Conservation (phyloP, 2,329 filamentous ascomycete genomes). For the Penicillium occitanis region DNA sequence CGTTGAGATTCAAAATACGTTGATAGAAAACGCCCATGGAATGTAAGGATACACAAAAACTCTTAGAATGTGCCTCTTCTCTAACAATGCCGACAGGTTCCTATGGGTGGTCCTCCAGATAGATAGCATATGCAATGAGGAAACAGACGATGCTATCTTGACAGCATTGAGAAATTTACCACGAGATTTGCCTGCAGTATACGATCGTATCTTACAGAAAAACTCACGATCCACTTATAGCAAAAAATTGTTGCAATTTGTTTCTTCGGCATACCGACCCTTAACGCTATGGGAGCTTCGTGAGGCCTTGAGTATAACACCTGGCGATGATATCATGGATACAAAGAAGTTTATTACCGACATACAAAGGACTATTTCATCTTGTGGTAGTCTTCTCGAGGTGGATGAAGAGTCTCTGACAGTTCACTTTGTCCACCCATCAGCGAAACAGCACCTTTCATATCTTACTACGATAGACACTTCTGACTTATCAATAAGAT, state of each 20-base stretch:
- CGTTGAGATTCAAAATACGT: not conserved
- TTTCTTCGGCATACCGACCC: not conserved
- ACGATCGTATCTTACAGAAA: not conserved
- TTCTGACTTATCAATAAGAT: not conserved
- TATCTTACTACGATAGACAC: not conserved
- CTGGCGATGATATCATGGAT: not conserved
- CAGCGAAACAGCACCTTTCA: conserved; percentile 12
- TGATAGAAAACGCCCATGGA: not conserved
- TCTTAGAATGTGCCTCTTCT: not conserved
- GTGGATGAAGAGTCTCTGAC: conserved; percentile 12
- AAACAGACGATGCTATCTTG: conserved; percentile 7
- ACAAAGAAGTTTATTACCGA: not conserved
- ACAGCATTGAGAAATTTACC: conserved; percentile 2
- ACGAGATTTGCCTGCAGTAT: conserved; percentile 3
- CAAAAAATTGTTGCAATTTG: not conserved
- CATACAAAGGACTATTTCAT: conserved; percentile 5
- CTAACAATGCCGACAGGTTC: not conserved
- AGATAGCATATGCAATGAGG: conserved; percentile 9
- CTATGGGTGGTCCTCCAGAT: conserved; percentile 13
- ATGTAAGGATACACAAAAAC: not conserved
- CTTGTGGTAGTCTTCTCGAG: conserved; percentile 10
- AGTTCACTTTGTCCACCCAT: conserved; percentile 13
- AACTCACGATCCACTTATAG: not conserved
- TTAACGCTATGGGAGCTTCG: conserved; percentile 1
- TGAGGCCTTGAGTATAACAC: not conserved